These are phyloP conservation scores for Acanthochlamys bracteata DNA, from an alignment of 106 monocot species.

Conservation along the genomic window DNA sequence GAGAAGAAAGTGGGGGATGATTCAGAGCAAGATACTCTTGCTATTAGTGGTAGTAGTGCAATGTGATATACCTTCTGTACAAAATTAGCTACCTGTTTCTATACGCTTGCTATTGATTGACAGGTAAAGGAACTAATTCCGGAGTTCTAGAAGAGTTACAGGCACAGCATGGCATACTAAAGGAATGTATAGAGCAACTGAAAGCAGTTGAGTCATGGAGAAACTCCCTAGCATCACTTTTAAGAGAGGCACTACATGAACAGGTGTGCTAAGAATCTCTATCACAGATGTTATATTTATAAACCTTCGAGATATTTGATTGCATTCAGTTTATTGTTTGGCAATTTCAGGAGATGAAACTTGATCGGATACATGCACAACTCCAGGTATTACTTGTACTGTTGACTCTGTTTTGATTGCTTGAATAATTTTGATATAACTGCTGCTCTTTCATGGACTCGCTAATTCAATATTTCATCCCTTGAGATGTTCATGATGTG, in stretches of 20 bases:
- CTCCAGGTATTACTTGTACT: conserved; percentile 39
- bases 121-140: conserved; percentile 31
- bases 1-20: conserved; percentile 1
- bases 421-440: too few relatives aligned
- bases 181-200: conserved; percentile 54
- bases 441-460: too few relatives aligned
- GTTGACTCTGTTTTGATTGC: too few relatives aligned
- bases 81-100: not conserved
- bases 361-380: conserved; percentile 26
- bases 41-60: not conserved
- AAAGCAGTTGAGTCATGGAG: conserved; percentile 46
- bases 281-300: not conserved
- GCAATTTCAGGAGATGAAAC: conserved; percentile 39
- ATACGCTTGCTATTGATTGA: not conserved
- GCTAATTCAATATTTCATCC: too few relatives aligned
- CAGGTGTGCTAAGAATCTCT: conserved; percentile 23
- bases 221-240: conserved; percentile 29
- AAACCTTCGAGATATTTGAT: too few relatives aligned
- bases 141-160: conserved; percentile 49
- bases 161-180: conserved; percentile 27
- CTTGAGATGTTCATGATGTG: too few relatives aligned
- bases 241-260: conserved; percentile 58
- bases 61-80: not conserved
- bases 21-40: not conserved
- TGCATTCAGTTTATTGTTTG: not conserved